phyloP scores from a whole-genome alignment of 768 basidiomycete genomes.

The Pleurotus eryngii region DNA sequence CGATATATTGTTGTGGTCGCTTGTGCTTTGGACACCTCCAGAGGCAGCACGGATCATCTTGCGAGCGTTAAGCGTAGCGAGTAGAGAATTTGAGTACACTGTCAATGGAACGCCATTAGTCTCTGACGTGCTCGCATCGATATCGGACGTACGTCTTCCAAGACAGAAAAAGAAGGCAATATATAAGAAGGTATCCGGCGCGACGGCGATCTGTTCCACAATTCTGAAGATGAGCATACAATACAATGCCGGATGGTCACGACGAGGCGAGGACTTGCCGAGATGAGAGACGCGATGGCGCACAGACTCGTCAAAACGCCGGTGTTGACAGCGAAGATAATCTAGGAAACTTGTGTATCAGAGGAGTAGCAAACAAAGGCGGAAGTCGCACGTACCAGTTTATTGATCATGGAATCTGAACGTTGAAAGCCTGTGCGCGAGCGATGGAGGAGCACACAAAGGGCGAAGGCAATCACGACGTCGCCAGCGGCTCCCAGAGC shows the following conservation, averaged over 20 bases:
- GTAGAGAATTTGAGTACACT: constrained; percentile 52
- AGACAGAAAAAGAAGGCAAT: constrained; percentile 51
- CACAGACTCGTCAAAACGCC: constrained; percentile 37
- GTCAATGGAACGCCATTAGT: not conserved
- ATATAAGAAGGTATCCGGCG: constrained; percentile 40
- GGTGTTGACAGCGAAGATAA: constrained; percentile 54
- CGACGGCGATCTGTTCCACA: constrained; percentile 27
- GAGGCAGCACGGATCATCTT: constrained; percentile 30
- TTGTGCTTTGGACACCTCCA: constrained; percentile 29
- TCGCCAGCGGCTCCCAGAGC: constrained; percentile 45
- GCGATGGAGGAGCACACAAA: constrained; percentile 42
- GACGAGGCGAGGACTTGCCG: constrained; percentile 22
- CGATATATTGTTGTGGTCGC: constrained; percentile 14
- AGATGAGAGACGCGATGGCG: constrained; percentile 48
- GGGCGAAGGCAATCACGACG: constrained; percentile 43
- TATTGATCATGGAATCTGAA: constrained; percentile 53
- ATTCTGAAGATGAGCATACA: too few species aligned
- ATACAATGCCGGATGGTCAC: too few species aligned
- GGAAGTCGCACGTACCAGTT: constrained; percentile 28
- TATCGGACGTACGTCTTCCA: constrained; percentile 39
- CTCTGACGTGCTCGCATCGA: not conserved
- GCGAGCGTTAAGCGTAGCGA: constrained; percentile 50
- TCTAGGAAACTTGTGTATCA: constrained; percentile 23
- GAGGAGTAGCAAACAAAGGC: too few species aligned
- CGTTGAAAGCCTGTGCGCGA: constrained; percentile 51